Conservation (phyloP, 768 basidiomycete species). For the Lactarius indigo region DNA sequence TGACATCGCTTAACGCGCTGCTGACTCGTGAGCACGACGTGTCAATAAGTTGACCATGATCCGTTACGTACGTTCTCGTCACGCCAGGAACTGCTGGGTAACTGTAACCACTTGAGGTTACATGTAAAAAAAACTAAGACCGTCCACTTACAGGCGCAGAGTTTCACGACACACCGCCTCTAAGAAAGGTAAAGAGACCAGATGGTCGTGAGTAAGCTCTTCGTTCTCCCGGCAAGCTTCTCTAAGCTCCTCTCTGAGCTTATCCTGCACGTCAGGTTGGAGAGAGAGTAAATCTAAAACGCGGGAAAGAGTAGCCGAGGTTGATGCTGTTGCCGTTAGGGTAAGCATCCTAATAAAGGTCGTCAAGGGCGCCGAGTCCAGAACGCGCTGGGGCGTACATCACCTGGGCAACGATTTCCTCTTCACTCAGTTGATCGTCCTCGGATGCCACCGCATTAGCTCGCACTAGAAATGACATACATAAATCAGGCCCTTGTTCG, state of each 20-base stretch:
- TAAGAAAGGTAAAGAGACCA: constrained; percentile 5
- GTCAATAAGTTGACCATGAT: neutral
- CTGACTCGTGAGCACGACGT: neutral
- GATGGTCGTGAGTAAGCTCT: neutral
- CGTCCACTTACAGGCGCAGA: neutral
- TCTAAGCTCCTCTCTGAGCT: constrained; percentile 6
- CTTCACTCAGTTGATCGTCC: neutral
- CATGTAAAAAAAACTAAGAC: neutral
- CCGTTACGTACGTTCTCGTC: neutral
- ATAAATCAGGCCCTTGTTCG: neutral
- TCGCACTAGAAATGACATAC: constrained; percentile 18
- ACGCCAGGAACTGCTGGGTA: neutral
- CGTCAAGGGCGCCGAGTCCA: neutral
- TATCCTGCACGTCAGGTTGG: constrained; percentile 1
- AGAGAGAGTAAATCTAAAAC: neutral
- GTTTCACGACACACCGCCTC: constrained; percentile 14
- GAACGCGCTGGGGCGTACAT: neutral
- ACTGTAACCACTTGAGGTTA: neutral
- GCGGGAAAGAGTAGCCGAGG: neutral
- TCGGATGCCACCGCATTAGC: constrained; percentile 18
- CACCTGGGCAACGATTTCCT: neutral
- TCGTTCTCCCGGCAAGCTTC: neutral
- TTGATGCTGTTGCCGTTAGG: neutral
- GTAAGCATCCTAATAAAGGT: neutral
- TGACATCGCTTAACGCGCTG: neutral